phyloP scores from a whole-genome alignment of 345 rosid genomes.

The Mercurialis annua region DNA sequence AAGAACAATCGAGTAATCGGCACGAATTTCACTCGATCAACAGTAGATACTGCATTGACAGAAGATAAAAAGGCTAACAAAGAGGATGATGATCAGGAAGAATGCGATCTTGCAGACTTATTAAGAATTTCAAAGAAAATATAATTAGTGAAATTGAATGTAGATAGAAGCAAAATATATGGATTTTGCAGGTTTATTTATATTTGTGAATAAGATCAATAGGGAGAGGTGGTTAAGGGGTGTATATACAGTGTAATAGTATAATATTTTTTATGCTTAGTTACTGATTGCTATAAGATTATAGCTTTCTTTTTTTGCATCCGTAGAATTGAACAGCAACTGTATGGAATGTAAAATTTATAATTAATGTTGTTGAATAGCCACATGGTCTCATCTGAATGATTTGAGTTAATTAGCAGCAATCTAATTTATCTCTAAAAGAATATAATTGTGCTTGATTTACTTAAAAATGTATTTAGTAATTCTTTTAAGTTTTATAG shows the following conservation, averaged over 20 bases:
- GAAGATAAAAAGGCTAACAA: constrained; percentile 20
- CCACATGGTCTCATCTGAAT: too few species aligned
- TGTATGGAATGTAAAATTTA: not conserved
- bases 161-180: constrained; percentile 13
- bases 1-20: not conserved
- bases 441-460: too few species aligned
- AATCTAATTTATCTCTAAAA: too few species aligned
- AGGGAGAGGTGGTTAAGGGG: constrained; percentile 29
- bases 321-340: not conserved
- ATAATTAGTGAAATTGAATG: constrained; percentile 23
- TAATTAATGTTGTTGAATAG: too few species aligned
- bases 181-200: constrained; percentile 25
- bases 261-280: constrained; percentile 17
- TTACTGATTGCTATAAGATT: constrained; percentile 14
- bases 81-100: constrained; percentile 9
- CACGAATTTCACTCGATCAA: not conserved
- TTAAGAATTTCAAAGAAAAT: constrained; percentile 10
- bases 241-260: constrained; percentile 48
- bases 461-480: too few species aligned
- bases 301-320: constrained; percentile 2
- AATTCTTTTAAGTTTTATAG: too few species aligned
- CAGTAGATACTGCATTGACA: constrained; percentile 7
- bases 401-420: too few species aligned
- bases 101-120: constrained; percentile 7
- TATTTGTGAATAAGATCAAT: constrained; percentile 42